Base-by-base conservation (phyloP, 164 flowering plant genomes). In the Stephania yunnanensis region DNA sequence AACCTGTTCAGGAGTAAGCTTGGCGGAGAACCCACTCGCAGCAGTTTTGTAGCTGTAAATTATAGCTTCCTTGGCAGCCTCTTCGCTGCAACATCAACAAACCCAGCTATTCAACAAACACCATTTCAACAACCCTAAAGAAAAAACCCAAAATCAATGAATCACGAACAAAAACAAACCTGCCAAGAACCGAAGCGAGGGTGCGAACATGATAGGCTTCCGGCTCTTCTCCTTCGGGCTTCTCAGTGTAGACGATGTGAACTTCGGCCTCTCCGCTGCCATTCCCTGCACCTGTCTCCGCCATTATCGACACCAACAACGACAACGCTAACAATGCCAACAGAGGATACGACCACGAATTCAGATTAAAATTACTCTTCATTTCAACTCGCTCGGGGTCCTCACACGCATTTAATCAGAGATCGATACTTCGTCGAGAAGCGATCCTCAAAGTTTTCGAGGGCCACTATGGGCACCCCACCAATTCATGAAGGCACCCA, bases 21-120 rank as follows among this genome's bases (percentile, higher is more conserved):
- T 95, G 4, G 96, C 97, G 0, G 99, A 92, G 84, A 93, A 95
- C 10, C 99, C 99, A 76, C 85, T 87, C 0, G 96, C 97, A 20
- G 93, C 98, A n/a, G 67, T 81, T 88, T 91, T 93, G 84, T 95
- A 95, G 71, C 86, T 86, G 76, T 95, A 95, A 19, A 95, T 1
- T 80, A 95, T 76, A 63, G 96, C 90, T 63, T 86, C 90, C 81
- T 84, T 90, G 1, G 99, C 99, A 29, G 96, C 97, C 73, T 87
- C 95, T 84, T 91, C 98, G 76, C 98, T 93, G 78, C 46, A 7
- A 58, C 6, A 15, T 46, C 73, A 75, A 55, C 73, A 61, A 72
- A 50, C 10, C 53, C 30, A 36, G 36, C 46, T 45, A 68, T 65
- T 1, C 48, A 45, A 7, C 20, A 66, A 70, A 17, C 31, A 50